Conservation (phyloP, 169 alveolate genomes). For the Cryptosporidium andersoni region DNA sequence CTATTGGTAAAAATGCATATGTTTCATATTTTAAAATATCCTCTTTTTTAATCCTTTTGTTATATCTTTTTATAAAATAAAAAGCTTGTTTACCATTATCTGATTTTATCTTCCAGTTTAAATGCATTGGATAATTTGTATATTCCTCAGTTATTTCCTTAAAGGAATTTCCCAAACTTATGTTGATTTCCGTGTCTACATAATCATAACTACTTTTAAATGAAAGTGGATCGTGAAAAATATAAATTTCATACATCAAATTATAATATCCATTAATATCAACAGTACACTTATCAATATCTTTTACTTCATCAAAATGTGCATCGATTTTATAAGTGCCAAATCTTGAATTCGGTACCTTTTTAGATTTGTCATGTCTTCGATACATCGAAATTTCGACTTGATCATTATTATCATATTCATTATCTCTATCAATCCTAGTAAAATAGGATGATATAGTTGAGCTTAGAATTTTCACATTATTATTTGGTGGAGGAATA, state of each 20-base stretch:
- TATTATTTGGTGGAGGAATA: not conserved
- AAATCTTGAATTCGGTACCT: too few relatives aligned
- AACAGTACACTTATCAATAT: slow-evolving; percentile 3
- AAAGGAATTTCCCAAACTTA: slow-evolving; percentile 5
- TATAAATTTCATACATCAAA: slow-evolving; percentile 6
- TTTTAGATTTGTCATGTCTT: too few relatives aligned
- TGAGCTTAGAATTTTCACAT: slow-evolving; percentile 2
- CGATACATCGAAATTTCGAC: too few relatives aligned
- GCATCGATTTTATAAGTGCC: not conserved
- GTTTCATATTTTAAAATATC: too few relatives aligned
- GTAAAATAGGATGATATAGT: not conserved
- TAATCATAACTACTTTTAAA: too few relatives aligned
- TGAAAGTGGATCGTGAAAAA: slow-evolving; percentile 1
- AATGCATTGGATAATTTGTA: not conserved
- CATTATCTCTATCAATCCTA: too few relatives aligned
- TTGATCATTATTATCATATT: too few relatives aligned
- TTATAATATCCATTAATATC: slow-evolving; percentile 3
- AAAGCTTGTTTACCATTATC: too few relatives aligned
- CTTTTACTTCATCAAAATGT: slow-evolving; percentile 7
- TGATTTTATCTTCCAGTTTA: too few relatives aligned
- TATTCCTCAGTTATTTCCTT: not conserved
- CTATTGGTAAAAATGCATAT: too few relatives aligned
- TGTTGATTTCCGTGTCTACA: not conserved
- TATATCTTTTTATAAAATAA: too few relatives aligned
- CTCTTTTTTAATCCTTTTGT: too few relatives aligned